A percentile compares a stretch with the other conserved stretches of the same genome.
Conservation (phyloP, 2,329 filamentous ascomycete species). For the Arthrobotrys iridis region DNA sequence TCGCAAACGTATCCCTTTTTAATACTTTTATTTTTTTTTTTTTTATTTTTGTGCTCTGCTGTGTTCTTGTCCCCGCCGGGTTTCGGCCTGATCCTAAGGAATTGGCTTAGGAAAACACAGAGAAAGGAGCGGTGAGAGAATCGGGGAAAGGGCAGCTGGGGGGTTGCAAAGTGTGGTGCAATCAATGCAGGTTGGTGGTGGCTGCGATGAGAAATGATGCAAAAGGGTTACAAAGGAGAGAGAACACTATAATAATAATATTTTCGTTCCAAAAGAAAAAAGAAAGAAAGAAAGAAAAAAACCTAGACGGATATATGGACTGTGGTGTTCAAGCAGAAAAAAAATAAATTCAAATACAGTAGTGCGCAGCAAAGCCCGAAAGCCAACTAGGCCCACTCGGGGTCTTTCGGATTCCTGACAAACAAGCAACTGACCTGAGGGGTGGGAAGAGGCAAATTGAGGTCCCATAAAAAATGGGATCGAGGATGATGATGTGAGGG, state of each 20-base stretch:
- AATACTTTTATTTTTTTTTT: slow-evolving; percentile 8
- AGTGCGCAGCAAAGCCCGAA: slow-evolving; percentile 12
- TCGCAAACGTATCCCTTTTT: slow-evolving; percentile 44
- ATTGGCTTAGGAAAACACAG: slow-evolving; percentile 48
- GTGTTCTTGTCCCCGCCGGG: slow-evolving; percentile 27
- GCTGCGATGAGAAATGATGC: slow-evolving; percentile 50
- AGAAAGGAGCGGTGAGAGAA: slow-evolving; percentile 38
- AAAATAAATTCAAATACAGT: neutral
- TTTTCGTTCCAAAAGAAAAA: slow-evolving; percentile 43
- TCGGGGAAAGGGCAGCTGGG: slow-evolving; percentile 42
- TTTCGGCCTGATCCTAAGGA: slow-evolving; percentile 47
- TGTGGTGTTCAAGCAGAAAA: neutral
- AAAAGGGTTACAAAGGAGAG: slow-evolving; percentile 50
- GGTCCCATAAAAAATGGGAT: neutral
- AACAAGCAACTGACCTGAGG: slow-evolving; percentile 14
- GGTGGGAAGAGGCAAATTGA: slow-evolving; percentile 9
- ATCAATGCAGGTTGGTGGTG: slow-evolving; percentile 2
- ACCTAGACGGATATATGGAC: neutral
- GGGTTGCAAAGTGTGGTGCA: neutral
- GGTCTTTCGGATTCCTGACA: slow-evolving; percentile 45
- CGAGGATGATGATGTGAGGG: neutral
- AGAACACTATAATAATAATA: slow-evolving; percentile 37
- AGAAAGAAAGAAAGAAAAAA: slow-evolving; percentile 9
- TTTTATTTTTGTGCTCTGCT: neutral
- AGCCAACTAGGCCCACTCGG: slow-evolving; percentile 29